These are phyloP conservation scores for Aspergillus nidulans DNA, from an alignment of 495 filamentous ascomycete genomes.

Conservation along the genomic window DNA sequence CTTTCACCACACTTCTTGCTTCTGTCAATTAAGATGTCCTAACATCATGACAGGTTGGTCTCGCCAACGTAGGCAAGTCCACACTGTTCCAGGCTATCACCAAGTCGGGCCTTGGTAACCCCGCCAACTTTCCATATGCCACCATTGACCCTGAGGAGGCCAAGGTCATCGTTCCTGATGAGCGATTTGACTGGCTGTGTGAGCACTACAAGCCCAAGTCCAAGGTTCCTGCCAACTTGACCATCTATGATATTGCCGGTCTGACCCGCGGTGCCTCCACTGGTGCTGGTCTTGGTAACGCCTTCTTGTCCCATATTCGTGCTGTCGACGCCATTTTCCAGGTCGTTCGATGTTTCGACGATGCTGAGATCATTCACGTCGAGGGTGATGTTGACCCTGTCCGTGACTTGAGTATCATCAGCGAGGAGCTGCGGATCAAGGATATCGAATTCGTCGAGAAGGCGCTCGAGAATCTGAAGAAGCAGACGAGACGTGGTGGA, in stretches of 20 bases:
- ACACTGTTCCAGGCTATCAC: slow-evolving; percentile 99
- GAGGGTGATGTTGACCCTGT: slow-evolving; percentile 96
- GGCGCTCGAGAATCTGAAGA: slow-evolving; percentile 79
- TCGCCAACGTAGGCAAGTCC: slow-evolving; percentile 99
- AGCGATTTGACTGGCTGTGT: slow-evolving; percentile 91
- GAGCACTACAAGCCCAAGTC: slow-evolving; percentile 97
- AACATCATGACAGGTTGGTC: slow-evolving; percentile 67
- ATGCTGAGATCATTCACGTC: slow-evolving; percentile 99
- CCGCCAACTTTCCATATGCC: slow-evolving; percentile 98
- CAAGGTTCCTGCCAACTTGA: slow-evolving; percentile 90
- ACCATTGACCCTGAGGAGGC: slow-evolving; percentile 99
- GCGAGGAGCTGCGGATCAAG: slow-evolving; percentile 93
- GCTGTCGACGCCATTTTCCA: slow-evolving; percentile 99
- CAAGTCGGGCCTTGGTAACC: slow-evolving; percentile 95
- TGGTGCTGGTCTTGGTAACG: slow-evolving; percentile 94
- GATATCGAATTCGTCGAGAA: slow-evolving; percentile 99
- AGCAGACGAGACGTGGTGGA: slow-evolving; percentile 89
- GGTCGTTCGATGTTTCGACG: slow-evolving; percentile 97
- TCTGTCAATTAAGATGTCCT: slow-evolving; percentile 7
- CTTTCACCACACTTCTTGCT: slow-evolving; percentile 24
- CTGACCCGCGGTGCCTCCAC: slow-evolving; percentile 94
- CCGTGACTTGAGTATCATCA: slow-evolving; percentile 93
- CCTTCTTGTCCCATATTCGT: slow-evolving; percentile 97
- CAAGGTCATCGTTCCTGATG: slow-evolving; percentile 95
- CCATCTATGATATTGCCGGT: slow-evolving; percentile 98